phyloP scores from a whole-genome alignment of 73 alveolate genomes.

The Paramecium primaurelia region DNA sequence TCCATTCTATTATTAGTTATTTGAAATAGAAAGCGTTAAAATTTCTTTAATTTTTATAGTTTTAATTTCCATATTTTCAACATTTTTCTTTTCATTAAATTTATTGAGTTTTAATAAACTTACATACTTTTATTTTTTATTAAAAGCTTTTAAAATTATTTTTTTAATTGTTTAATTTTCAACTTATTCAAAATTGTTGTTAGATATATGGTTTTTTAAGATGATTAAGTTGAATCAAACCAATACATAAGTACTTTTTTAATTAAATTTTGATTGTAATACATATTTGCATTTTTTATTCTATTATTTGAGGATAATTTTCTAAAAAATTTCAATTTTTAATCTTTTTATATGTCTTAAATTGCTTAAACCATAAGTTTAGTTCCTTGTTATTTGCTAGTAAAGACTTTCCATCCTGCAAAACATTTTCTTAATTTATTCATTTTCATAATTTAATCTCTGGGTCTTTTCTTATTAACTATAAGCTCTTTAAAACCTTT shows the following conservation, averaged over 20 bases:
- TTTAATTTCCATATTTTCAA: background rate
- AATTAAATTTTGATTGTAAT: background rate
- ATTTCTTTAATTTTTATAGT: background rate
- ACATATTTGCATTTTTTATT: background rate
- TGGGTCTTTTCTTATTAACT: background rate
- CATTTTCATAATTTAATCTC: slow-evolving; percentile 4
- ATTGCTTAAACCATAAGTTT: background rate
- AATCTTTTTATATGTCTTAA: background rate
- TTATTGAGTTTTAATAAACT: background rate
- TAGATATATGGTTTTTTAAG: background rate
- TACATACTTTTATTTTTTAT: background rate
- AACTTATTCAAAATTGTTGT: background rate
- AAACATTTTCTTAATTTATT: background rate
- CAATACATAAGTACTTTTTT: background rate
- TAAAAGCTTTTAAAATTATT: background rate
- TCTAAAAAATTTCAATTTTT: background rate
- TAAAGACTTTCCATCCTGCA: background rate
- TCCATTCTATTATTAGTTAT: background rate
- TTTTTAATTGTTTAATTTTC: background rate
- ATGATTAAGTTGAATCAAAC: background rate
- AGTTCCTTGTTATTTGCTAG: background rate
- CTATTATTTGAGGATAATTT: background rate
- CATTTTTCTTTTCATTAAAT: background rate
- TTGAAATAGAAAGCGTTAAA: background rate
- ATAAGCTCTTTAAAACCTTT: slow-evolving; percentile 6